Evolutionary conservation across 2,329 filamentous ascomycete species (phyloP).

Genomic region (Colletotrichum orbiculare): DNA sequence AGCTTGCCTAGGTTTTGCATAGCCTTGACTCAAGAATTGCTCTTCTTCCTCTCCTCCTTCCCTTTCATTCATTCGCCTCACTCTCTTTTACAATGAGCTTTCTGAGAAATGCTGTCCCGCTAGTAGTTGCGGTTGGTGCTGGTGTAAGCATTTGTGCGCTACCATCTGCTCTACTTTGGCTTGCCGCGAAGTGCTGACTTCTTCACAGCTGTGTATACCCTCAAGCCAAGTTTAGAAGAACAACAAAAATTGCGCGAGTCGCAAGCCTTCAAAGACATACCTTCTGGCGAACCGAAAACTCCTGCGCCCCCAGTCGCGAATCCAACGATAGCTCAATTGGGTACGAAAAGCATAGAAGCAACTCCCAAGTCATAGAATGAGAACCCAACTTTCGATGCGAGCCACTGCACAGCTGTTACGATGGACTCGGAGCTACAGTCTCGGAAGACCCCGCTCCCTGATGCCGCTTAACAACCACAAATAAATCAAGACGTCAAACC

Average conservation of each 20-base stretch:
- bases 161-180: neutral
- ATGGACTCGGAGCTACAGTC: too few relatives aligned
- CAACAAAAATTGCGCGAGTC: slow-evolving; percentile 22
- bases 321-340: slow-evolving; percentile 1
- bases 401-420: neutral
- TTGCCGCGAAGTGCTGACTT: neutral
- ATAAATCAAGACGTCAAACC: too few relatives aligned
- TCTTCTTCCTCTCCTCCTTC: neutral
- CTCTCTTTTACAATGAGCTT: slow-evolving; percentile 16
- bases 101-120: slow-evolving; percentile 20
- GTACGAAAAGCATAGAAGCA: neutral
- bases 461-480: too few relatives aligned
- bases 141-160: slow-evolving; percentile 29
- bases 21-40: too few relatives aligned
- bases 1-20: too few relatives aligned
- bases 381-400: neutral
- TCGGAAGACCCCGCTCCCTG: too few relatives aligned
- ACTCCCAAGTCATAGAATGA: neutral
- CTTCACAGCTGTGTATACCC: slow-evolving; percentile 24
- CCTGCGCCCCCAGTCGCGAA: slow-evolving; percentile 1
- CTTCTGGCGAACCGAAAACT: neutral
- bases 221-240: slow-evolving; percentile 26
- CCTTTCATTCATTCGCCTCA: neutral
- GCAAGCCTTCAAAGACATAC: neutral
- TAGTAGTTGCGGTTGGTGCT: slow-evolving; percentile 22